Evolutionary conservation across 2,329 filamentous ascomycete species (phyloP), one percentile per base, ranked within the genome.

Genomic region (Magnaporthales sp.): DNA sequence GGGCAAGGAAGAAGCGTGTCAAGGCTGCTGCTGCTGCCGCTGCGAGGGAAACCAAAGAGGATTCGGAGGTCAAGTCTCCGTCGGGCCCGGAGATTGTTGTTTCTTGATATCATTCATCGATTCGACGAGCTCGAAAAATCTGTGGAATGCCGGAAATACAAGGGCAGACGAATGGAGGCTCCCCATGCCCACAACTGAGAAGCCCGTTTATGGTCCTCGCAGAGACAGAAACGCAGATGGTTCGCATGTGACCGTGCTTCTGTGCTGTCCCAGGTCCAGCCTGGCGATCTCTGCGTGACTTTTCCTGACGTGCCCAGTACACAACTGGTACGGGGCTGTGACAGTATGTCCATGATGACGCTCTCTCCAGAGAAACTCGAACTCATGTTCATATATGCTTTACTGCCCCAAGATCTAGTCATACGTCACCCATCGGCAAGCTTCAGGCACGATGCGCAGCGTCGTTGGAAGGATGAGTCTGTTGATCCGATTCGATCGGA

Each of bases 1-100:
- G 89, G 67, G 84, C 83, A 46, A 78, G 82, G 67, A 87, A 88
- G 77, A 81, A 75, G 76, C 77, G 83, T 46, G 79, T 80, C 29
- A 86, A 85, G 74, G 78, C 77, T 1, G 78, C 66, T 22, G 22
- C 10, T 30, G 61, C 38, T 15, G 38, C 61, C 29, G 62, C 30
- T 19, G 62, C 32, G 19, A 64, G 27, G 62, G 31, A 64, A 26
- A n/a, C 62, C 9, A 29, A 15, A 13, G 19, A 58, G 1, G 54
- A 7, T 10, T 1, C n/a, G 9, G 9, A 24, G 22, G 22, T 4
- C 9, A 58, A 27, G 22, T 10, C 54, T 27, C n/a, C 22, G 24
- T 27, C 54, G 24, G 54, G 54, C 5, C n/a, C 54, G 54, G 22
- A 27, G 54, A n/a, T 58, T 58, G n/a, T 22, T 11, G 54, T 27